Evolutionary conservation across 163 green algal genomes (phyloP), one percentile per base, ranked within the genome.

Genomic region (Scenedesmus sp.): DNA sequence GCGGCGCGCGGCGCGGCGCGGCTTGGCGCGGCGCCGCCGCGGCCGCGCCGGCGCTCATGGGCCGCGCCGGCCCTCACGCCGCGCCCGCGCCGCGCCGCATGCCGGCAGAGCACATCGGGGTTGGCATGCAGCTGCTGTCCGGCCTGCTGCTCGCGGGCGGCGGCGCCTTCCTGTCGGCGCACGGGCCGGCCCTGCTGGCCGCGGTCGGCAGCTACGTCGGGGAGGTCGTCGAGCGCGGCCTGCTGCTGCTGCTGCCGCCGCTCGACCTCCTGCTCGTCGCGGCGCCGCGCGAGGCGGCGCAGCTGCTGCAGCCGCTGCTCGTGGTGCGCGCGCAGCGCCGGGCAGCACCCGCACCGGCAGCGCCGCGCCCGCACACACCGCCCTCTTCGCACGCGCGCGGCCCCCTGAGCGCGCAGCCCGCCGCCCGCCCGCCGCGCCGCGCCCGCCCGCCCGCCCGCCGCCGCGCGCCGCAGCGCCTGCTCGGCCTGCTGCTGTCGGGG

Each of bases 191-290:
- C 33, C 54, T 83, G 44, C 33, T 56, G 4, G 42, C 42, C 0
- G 54, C 48, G n/a, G 51, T 64, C 28, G 50, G n/a, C 4, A 48
- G 42, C 42, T 74, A 74, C 24, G 47, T 83, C 2, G 75, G 64
- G 2, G 54, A 76, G 42, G 64, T 83, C 11, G 60, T 63, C 18
- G 75, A 83, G 75, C 75, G 75, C 0, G 75, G 75, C 44, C 53
- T 71, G 53, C 75, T 83, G 64, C 64, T 83, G 63, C 36, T 83
- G 75, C 64, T 83, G 56, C 75, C 75, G n/a, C 64, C 65, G 18
- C 6, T 83, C 14, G 75, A 83, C 53, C 64, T 83, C 39, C 64
- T 83, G 53, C 64, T 83, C 36, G 44, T 70, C 2, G 45, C 62
- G 20, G 22, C 34, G 14, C 75, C 75, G 5, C 22, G 65, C 17